phyloP scores from a whole-genome alignment of 1,284 basidiomycete species.

The Ustilago curta region DNA sequence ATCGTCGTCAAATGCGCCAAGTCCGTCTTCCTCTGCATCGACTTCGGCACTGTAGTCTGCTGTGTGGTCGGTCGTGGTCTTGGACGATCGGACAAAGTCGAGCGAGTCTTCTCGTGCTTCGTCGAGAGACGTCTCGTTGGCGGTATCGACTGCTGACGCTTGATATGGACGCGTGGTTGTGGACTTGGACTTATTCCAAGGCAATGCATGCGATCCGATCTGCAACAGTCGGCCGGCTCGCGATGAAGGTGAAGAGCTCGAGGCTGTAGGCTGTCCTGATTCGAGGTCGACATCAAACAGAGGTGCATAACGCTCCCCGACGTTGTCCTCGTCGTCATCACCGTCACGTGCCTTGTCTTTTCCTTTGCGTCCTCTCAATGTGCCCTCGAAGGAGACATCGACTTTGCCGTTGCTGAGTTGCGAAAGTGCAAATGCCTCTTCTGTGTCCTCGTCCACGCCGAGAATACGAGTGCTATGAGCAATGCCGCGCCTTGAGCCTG shows the following conservation, averaged over 20 bases:
- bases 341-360: constrained; percentile 23
- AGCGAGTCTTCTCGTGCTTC: constrained; percentile 20
- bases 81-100: constrained; percentile 15
- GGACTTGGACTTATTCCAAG: constrained; percentile 23
- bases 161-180: not conserved
- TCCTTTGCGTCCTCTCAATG: constrained; percentile 19
- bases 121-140: not conserved
- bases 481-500: constrained; percentile 33
- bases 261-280: constrained; percentile 6
- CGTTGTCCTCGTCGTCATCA: constrained; percentile 1
- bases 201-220: constrained; percentile 19
- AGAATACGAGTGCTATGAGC: constrained; percentile 43
- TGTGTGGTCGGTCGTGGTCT: not conserved
- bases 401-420: constrained; percentile 44
- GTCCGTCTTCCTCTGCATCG: constrained; percentile 17
- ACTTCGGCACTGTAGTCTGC: constrained; percentile 12
- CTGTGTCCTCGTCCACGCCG: constrained; percentile 24
- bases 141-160: not conserved
- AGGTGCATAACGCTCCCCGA: constrained; percentile 2
- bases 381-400: constrained; percentile 46
- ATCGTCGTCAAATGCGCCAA: constrained; percentile 34
- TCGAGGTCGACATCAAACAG: constrained; percentile 48
- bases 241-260: constrained; percentile 3
- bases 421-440: constrained; percentile 28
- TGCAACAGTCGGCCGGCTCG: constrained; percentile 25